A percentile compares a stretch with the other conserved stretches of the same genome.
These are phyloP conservation scores for Calonectria pseudoturangicola DNA, from an alignment of 2,329 filamentous ascomycete genomes.

Conservation along the genomic window DNA sequence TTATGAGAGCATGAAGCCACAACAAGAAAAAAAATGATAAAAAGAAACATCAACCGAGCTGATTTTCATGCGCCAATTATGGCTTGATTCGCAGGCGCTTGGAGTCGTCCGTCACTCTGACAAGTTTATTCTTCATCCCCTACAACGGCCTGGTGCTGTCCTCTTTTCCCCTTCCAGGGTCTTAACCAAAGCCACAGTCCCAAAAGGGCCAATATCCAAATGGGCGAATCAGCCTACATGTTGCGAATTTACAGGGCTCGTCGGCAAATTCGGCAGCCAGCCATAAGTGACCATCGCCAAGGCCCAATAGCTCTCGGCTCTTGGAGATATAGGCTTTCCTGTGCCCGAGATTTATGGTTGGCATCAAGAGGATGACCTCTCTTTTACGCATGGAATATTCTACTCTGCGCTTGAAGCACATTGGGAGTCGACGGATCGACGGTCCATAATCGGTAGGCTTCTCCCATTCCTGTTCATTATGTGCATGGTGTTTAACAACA, in stretches of 20 bases:
- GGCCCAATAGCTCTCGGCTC: constrained; percentile 36
- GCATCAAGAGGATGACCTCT: neutral
- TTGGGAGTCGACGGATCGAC: neutral
- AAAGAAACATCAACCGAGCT: neutral
- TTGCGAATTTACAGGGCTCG: constrained; percentile 36
- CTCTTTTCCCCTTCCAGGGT: neutral
- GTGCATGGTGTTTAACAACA: neutral
- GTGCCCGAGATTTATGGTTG: constrained; percentile 20
- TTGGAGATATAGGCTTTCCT: neutral
- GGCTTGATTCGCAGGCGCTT: neutral
- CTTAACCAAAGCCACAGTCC: neutral
- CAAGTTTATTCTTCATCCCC: neutral
- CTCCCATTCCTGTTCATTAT: neutral
- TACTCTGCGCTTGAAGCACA: neutral
- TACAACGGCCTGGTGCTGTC: neutral
- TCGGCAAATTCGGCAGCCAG: constrained; percentile 39
- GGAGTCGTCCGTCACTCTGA: neutral
- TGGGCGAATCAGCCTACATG: constrained; percentile 15
- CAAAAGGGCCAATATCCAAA: neutral
- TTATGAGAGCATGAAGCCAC: neutral
- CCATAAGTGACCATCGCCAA: constrained; percentile 11
- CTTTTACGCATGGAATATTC: constrained; percentile 1
- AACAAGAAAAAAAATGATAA: neutral
- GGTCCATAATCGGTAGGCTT: neutral
- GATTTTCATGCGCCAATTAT: neutral